Conservation (phyloP, 345 rosid genomes). For the rapeseed (Brassica napus) region Da-Ae NC_063434.1:23556501-23557000, state of each 20-base stretch:
- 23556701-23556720: neutral
- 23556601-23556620: conserved; percentile 63
- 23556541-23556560: conserved; percentile 53
- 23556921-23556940: conserved; percentile 39
- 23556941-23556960: conserved; percentile 56
- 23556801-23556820: conserved; percentile 18
- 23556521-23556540: conserved; percentile 50
- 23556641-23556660: conserved; percentile 82
- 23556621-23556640: conserved; percentile 43
- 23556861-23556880: conserved; percentile 71
- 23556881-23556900: conserved; percentile 57
- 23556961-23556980: conserved; percentile 69
- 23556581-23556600: conserved; percentile 61
- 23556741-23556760: conserved; percentile 14
- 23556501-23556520: conserved; percentile 86
- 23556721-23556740: conserved; percentile 6
- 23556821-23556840: neutral
- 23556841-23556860: conserved; percentile 3
- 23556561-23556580: conserved; percentile 71
- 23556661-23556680: conserved; percentile 81
- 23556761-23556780: neutral
- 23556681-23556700: conserved; percentile 23
- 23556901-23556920: conserved; percentile 46
- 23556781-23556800: conserved; percentile 14
- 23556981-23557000: conserved; percentile 93